Base-by-base conservation (phyloP, 768 basidiomycete genomes). In the Phlebiopsis gigantea region DNA sequence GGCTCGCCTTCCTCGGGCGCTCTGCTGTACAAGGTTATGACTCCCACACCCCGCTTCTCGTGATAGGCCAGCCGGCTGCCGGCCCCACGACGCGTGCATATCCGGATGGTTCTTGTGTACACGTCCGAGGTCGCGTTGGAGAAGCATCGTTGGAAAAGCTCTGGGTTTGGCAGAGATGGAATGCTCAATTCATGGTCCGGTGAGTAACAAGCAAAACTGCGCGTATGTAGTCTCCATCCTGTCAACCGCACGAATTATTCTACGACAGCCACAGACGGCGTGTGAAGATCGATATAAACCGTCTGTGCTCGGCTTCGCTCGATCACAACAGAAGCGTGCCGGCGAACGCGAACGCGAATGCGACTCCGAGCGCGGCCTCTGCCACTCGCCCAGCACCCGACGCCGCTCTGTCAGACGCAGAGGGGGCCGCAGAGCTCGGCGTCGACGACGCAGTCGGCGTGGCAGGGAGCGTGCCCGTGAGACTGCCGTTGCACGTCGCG, bases 401-500 rank as follows among this genome's bases (percentile, higher is more conserved):
- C 5, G 44, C 24, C 9, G 44, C 24, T 19, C 44, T 4, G 19
- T 45, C 44, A 1, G 50, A 21, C 28, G 54, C 29, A 9, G 44
- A 19, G n/a, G 44, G 4, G 1, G 43, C 15, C 4, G 15, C 54
- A 25, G 7, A 21, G n/a, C 29, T 14, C 29, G 30, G 8, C 17
- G 42, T 15, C 15, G 42, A 44, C 26, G 53, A 44, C 15, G 8
- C n/a, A n/a, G 25, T 9, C 25, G 45, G 54, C 21, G 44, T 10
- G 12, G 54, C 8, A 1, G 54, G 54, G 17, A 46, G 43, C n/a
- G 44, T 31, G n/a, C 50, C 50, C 21, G 51, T 52, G 30, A 58
- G 57, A 15, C 21, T 34, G 12, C 57, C 57, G 57, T 58, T 53
- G 53, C 80, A 82, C 12, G 64, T 65, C 9, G 73, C 74, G 39